Percentiles rank a stretch among this genome's conserved stretches.
Conservation (phyloP, 176 grass and related monocot species). For the Ampelocalamus luodianensis region DNA sequence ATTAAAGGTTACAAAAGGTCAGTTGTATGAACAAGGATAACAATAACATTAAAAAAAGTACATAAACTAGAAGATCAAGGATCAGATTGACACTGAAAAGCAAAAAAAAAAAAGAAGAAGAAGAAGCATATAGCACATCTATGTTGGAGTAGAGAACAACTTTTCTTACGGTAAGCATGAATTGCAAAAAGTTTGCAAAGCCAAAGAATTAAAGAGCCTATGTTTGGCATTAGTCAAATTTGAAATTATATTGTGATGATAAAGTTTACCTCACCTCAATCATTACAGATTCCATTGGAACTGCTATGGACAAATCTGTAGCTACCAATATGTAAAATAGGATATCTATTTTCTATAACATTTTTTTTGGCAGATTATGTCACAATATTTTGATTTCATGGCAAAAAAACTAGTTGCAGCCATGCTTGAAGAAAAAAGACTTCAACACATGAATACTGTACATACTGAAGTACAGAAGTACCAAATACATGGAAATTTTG, state of each 20-base stretch:
- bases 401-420: conserved; percentile 1
- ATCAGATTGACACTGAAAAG: not conserved
- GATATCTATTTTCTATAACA: not conserved
- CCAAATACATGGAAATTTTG: conserved; percentile 8
- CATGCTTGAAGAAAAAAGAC: not conserved
- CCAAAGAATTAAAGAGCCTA: conserved; percentile 15
- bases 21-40: conserved; percentile 1
- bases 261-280: conserved; percentile 3
- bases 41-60: conserved; percentile 1
- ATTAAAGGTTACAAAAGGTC: conserved; percentile 33
- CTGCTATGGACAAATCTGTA: not conserved
- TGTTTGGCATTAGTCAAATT: not conserved
- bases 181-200: not conserved
- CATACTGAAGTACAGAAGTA: conserved; percentile 15
- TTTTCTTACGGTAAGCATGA: conserved; percentile 17
- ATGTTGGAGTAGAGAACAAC: not conserved
- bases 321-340: not conserved
- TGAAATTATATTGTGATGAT: not conserved
- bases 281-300: conserved; percentile 22
- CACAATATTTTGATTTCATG: not conserved
- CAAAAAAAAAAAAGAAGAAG: not conserved
- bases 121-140: not conserved
- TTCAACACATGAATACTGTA: conserved; percentile 11
- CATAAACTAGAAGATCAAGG: conserved; percentile 18
- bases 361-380: conserved; percentile 14